Conservation (phyloP, 2,329 filamentous ascomycete species). For the Exophiala sideris region DNA sequence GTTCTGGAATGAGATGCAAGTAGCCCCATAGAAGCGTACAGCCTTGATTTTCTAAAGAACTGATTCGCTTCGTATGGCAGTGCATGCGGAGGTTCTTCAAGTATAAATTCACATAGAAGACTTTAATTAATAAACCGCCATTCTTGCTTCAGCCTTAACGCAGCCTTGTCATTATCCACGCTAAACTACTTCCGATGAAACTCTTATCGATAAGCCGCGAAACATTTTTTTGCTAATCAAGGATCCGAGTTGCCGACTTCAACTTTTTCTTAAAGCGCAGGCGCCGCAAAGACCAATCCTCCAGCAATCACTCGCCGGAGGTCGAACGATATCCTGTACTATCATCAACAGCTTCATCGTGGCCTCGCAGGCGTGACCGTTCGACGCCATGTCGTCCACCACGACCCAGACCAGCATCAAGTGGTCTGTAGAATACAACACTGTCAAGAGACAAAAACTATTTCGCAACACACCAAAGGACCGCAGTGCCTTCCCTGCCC, state of each 20-base stretch:
- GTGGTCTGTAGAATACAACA: conserved; percentile 86
- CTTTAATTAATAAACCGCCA: too few species aligned
- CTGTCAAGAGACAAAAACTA: conserved; percentile 77
- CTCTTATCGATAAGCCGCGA: conserved; percentile 7
- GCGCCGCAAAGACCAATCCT: neutral
- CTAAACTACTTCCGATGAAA: neutral
- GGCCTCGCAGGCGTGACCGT: neutral
- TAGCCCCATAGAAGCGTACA: too few species aligned
- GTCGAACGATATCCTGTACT: neutral
- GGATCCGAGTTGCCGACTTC: neutral
- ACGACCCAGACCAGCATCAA: conserved; percentile 44
- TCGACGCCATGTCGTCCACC: conserved; percentile 14
- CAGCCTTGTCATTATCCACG: neutral
- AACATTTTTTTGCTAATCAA: neutral
- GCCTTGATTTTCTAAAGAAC: too few species aligned
- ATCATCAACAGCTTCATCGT: too few species aligned
- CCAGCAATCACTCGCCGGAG: neutral
- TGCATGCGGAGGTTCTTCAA: too few species aligned
- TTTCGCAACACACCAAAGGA: conserved; percentile 87
- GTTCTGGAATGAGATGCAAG: too few species aligned
- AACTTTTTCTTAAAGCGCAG: neutral
- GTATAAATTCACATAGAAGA: too few species aligned
- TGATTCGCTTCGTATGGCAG: too few species aligned
- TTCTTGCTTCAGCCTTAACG: neutral
- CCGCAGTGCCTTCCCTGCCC: conserved; percentile 78